Base-by-base conservation (phyloP, 192 early-diverging fungal species). In the Coemansia reversa region DNA sequence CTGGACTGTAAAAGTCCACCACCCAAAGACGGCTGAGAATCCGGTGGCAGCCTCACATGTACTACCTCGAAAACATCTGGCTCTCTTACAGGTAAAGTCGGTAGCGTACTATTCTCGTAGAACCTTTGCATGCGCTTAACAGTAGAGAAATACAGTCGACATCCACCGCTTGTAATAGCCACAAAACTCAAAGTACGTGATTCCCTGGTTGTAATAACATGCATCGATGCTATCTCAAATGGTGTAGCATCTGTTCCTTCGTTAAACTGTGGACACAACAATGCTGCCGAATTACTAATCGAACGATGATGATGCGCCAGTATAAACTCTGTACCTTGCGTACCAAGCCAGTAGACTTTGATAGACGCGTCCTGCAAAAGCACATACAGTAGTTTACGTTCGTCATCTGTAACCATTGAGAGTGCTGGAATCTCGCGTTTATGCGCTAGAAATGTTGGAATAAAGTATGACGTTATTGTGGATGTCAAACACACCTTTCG, bases 211-310 rank as follows among this genome's bases (percentile, higher is more conserved):
- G 86, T 82, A 19, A 92, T 85, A 6, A 84, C 74, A 58, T 95
- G 88, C 42, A 96, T 81, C 11, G 90, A 88, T n/a, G 87, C 75
- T 27, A 95, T 88, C 58, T 85, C 83, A 66, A 93, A 91, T 0
- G 74, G 66, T 22, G 65, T 50, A 0, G 75, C 60, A 60, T 64
- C 72, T 0, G 69, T 22, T n/a, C 74, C 79, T 50, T 81, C 67
- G 51, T 79, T 63, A 59, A 79, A 76, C 45, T 79, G 71, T 66
- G 83, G 81, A 39, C 79, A 81, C 69, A 87, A 74, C 42, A 72
- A 53, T 45, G 70, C 70, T 0, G 82, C 83, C 19, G 69, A 51
- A 45, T 74, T 74, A 51, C 73, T 65, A 55, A 89, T 75, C 25
- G 83, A 73, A 22, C 62, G 74, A 61, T 85, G 81, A 69, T 75